Evolutionary conservation across 352 stramenopile species (phyloP), one percentile per base, ranked within the genome.

Genomic region (Pythium guiyangense): DNA sequence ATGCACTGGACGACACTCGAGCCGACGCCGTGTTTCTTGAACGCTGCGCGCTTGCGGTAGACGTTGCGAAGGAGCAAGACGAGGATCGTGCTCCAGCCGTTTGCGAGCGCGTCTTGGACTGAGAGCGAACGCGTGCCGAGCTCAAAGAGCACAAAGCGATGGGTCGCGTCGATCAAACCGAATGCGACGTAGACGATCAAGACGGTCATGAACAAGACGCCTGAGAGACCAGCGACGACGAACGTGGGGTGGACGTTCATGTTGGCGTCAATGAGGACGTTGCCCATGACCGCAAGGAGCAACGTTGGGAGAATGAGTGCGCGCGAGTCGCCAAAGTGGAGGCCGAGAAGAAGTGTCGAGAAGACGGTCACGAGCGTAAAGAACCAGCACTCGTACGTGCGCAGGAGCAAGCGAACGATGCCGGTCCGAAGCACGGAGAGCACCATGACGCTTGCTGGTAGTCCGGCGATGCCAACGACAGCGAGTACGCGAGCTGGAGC

Each of bases 321-420:
- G 40, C 39, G 47, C n/a, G 10, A 17, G 25, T 62, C 56, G 20
- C 37, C 37, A 29, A 62, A 45, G 26, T 62, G 46, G 6, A 45
- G 15, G 17, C 14, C 34, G n/a, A 40, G 27, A 48, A 59, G 5
- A 31, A 63, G 14, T 15, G 15, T 59, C 37, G 59, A 40, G 52
- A 26, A 35, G 17, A 49, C 63, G 52, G 25, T 68, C 56, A 18
- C 57, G 25, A 12, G 59, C 45, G 44, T 60, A 31, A 73, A 72
- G 52, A 70, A 80, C 66, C 63, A 77, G 46, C 75, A 72, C 14
- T 80, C 69, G 48, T 77, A 77, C 1, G 66, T 77, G 9, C 48
- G 49, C 1, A 56, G 22, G 12, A 77, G 25, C 1, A 70, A 10
- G n/a, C 66, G 49, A 15, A 74, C 60, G 6, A 77, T 59, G 35